A percentile compares a stretch with the other conserved stretches of the same genome.
These are phyloP conservation scores for Psilocybe azurescens DNA, from an alignment of 768 basidiomycete species.

Conservation along the genomic window DNA sequence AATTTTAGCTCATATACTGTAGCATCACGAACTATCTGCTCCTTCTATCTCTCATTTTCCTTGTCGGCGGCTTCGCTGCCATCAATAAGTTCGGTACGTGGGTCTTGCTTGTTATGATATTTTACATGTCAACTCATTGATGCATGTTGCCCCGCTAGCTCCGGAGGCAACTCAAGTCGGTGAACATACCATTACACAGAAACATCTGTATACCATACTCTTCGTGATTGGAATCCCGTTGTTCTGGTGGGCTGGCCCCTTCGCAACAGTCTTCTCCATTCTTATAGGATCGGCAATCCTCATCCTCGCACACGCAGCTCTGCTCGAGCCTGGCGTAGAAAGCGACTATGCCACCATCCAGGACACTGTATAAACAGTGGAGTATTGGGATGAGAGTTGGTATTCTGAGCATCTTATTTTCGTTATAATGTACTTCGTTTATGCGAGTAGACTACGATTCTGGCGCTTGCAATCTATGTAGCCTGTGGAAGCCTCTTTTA, in stretches of 20 bases:
- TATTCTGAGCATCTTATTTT: conserved; percentile 12
- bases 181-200: conserved; percentile 84
- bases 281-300: conserved; percentile 86
- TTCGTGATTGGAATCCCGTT: conserved; percentile 93
- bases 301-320: conserved; percentile 83
- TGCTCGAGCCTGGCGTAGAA: conserved; percentile 96
- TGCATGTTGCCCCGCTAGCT: conserved; percentile 45
- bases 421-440: conserved; percentile 20
- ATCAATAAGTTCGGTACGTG: conserved; percentile 86
- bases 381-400: not conserved
- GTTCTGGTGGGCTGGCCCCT: conserved; percentile 77
- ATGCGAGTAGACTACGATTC: conserved; percentile 17
- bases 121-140: not conserved
- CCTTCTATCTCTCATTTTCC: conserved; percentile 83
- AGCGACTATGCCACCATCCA: conserved; percentile 88
- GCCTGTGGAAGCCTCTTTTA: conserved; percentile 18
- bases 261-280: conserved; percentile 92
- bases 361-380: conserved; percentile 57
- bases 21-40: conserved; percentile 86
- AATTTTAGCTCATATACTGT: conserved; percentile 4
- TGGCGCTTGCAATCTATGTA: conserved; percentile 5
- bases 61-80: conserved; percentile 87
- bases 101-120: conserved; percentile 1
- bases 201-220: conserved; percentile 84
- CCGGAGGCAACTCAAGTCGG: conserved; percentile 87